A percentile compares a stretch with the other conserved stretches of the same genome.
Conservation (phyloP, 768 basidiomycete genomes). For the Mycena belliarum region DNA sequence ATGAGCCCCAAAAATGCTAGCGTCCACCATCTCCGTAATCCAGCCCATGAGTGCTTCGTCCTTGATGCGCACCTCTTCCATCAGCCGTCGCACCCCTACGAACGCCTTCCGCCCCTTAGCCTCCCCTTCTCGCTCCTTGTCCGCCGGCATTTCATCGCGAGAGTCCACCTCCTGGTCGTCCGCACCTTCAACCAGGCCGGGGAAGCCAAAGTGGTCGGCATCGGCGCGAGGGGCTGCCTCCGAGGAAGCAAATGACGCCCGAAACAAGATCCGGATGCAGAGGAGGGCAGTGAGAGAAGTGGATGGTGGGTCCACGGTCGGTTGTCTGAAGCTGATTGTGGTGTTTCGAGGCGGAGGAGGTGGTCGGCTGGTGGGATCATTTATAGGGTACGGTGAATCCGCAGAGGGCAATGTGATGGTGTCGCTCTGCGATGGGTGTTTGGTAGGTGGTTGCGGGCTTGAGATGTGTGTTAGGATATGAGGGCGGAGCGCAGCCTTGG, state of each 20-base stretch:
- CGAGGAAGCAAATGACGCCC: constrained; percentile 71
- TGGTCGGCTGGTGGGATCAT: constrained; percentile 65
- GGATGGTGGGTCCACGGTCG: constrained; percentile 65
- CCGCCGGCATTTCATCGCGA: constrained; percentile 48
- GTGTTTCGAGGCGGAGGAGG: constrained; percentile 72
- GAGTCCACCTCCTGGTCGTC: constrained; percentile 60
- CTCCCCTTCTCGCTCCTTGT: constrained; percentile 68
- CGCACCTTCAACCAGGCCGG: constrained; percentile 76
- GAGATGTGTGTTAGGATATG: constrained; percentile 82
- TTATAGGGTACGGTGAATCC: constrained; percentile 54
- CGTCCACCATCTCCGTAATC: constrained; percentile 57
- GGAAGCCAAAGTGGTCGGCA: constrained; percentile 89
- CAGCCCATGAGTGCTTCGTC: constrained; percentile 63
- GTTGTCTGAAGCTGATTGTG: constrained; percentile 57
- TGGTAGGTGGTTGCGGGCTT: constrained; percentile 51
- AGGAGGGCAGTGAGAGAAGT: constrained; percentile 79
- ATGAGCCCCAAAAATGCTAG: constrained; percentile 6
- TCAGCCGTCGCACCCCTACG: constrained; percentile 51
- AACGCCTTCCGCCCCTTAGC: constrained; percentile 74
- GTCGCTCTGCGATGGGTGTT: constrained; percentile 72
- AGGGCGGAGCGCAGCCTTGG: constrained; percentile 54
- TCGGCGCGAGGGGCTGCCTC: constrained; percentile 71
- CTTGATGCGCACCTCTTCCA: constrained; percentile 66
- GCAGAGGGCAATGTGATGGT: constrained; percentile 66
- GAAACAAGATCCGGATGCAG: constrained; percentile 81